Conservation (phyloP, 2,329 filamentous ascomycete species). For the Graphilbum fragrans region DNA sequence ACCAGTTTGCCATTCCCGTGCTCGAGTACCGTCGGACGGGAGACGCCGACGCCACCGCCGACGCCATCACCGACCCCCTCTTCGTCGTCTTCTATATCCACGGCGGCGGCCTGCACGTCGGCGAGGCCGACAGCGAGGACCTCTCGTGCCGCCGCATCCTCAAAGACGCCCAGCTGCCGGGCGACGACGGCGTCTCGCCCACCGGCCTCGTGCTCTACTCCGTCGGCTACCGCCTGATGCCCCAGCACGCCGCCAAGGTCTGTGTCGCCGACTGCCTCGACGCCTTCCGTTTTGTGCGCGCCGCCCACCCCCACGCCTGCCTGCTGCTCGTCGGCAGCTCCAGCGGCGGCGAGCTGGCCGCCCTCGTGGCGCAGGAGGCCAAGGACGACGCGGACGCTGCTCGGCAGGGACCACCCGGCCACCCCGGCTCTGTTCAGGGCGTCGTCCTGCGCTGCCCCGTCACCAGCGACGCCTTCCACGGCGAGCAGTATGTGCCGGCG, state of each 20-base stretch:
- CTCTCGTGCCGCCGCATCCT: conserved; percentile 30
- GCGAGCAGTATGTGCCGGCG: conserved; percentile 22
- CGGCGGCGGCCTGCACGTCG: conserved; percentile 33
- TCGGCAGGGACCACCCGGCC: conserved; percentile 11
- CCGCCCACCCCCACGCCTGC: conserved; percentile 6
- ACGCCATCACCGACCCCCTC: conserved; percentile 6
- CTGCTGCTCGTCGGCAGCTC: conserved; percentile 31
- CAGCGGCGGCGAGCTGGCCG: conserved; percentile 34
- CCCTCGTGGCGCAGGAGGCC: conserved; percentile 24
- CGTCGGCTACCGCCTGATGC: conserved; percentile 32
- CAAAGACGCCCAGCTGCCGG: conserved; percentile 14
- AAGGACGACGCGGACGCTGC: background rate
- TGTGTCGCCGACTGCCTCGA: conserved; percentile 29
- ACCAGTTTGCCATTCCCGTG: conserved; percentile 23
- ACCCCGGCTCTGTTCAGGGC: conserved; percentile 20
- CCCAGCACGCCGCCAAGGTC: conserved; percentile 23
- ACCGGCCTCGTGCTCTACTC: conserved; percentile 24
- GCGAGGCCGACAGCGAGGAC: conserved; percentile 36
- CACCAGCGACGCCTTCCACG: conserved; percentile 29
- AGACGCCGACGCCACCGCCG: background rate
- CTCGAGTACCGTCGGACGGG: conserved; percentile 17
- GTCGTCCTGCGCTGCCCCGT: conserved; percentile 35
- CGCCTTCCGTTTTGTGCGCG: conserved; percentile 18
- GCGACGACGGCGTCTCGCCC: background rate
- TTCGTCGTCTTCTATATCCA: conserved; percentile 32